These are phyloP conservation scores for Eucalyptus tenuipes DNA, from an alignment of 345 rosid species.

Conservation along the genomic window DNA sequence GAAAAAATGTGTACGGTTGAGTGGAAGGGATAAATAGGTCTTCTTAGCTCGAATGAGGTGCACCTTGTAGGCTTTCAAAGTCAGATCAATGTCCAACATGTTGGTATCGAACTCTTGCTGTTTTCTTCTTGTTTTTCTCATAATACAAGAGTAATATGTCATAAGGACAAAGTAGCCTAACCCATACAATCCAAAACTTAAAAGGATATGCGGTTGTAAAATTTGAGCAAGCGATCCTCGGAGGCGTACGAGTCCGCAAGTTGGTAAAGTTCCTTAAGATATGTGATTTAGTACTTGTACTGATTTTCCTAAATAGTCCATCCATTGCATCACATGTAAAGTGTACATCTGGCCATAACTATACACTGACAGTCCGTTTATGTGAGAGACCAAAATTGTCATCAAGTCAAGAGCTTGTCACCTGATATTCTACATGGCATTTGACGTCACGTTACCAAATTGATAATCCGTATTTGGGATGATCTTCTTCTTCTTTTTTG, in stretches of 20 bases:
- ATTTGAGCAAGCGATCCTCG: background rate
- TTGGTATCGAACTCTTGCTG: background rate
- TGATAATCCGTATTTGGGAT: background rate
- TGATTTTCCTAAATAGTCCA: background rate
- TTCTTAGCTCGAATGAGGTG: background rate
- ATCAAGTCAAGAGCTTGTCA: background rate
- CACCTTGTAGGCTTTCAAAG: background rate
- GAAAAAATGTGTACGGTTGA: fast-evolving
- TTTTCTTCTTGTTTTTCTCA: background rate
- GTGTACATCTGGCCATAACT: background rate
- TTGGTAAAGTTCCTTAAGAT: background rate
- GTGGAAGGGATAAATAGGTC: background rate
- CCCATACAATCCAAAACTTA: background rate
- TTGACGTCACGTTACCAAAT: background rate
- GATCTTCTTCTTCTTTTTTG: background rate
- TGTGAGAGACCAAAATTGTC: background rate
- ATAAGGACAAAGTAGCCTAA: background rate
- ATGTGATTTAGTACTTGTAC: background rate
- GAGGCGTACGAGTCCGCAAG: background rate
- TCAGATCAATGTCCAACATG: background rate
- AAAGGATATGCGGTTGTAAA: background rate
- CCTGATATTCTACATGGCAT: background rate
- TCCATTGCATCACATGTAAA: fast-evolving
- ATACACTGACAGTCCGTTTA: background rate
- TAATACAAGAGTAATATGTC: background rate